phyloP scores from a whole-genome alignment of 345 rosid species.

The Mangifera indica region DNA sequence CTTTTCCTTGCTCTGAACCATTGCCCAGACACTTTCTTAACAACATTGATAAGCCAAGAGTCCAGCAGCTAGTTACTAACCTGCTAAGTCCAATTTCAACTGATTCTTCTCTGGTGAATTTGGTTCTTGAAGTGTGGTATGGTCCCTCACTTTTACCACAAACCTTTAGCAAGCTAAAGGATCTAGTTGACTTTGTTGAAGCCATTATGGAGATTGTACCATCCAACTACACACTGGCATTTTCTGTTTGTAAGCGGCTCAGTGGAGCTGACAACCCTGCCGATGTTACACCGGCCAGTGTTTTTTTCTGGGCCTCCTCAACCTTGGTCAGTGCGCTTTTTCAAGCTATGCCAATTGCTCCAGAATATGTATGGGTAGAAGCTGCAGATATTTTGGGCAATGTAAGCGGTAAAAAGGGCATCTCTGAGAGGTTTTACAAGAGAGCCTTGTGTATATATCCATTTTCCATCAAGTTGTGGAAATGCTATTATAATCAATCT shows the following conservation, averaged over 20 bases:
- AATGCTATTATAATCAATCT: constrained; percentile 30
- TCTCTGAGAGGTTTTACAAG: constrained; percentile 52
- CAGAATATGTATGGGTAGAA: constrained; percentile 73
- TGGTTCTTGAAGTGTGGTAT: constrained; percentile 68
- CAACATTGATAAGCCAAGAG: constrained; percentile 55
- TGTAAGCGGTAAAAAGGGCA: constrained; percentile 32
- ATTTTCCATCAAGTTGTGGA: constrained; percentile 68
- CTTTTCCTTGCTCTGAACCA: constrained; percentile 46
- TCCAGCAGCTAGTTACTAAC: constrained; percentile 51
- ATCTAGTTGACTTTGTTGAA: constrained; percentile 85
- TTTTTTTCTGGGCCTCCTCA: constrained; percentile 72
- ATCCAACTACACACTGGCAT: constrained; percentile 60
- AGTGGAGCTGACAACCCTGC: constrained; percentile 22
- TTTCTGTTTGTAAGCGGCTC: constrained; percentile 60
- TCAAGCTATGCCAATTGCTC: constrained; percentile 76
- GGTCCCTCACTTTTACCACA: constrained; percentile 74
- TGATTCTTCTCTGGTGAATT: constrained; percentile 51
- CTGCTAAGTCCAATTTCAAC: constrained; percentile 59
- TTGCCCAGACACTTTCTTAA: constrained; percentile 65
- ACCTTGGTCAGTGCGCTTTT: constrained; percentile 52
- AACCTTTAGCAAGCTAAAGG: constrained; percentile 45
- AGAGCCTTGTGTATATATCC: constrained; percentile 71
- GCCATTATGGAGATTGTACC: constrained; percentile 60
- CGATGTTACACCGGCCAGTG: constrained; percentile 33
- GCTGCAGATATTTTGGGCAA: constrained; percentile 55